Evolutionary conservation across 331 rosid species (phyloP).

Genomic region (Arachis monticola): DNA sequence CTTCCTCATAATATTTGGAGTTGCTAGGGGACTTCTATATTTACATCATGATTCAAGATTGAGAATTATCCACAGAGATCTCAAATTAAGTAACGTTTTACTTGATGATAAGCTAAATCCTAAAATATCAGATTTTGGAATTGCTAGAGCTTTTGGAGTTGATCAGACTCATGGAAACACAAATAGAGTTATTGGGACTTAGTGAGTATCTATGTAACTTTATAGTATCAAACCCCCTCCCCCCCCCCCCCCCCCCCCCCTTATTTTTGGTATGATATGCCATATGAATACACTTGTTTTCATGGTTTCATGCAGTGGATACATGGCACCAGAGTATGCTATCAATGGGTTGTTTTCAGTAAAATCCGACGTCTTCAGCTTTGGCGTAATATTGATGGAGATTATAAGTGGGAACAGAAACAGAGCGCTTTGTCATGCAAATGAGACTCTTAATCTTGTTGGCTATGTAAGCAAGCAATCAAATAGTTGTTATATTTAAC

Average conservation of each 20-base stretch:
- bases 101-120: not conserved
- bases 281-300: not conserved
- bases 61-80: conserved; percentile 8
- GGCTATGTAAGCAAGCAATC: not conserved
- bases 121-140: not conserved
- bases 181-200: not conserved
- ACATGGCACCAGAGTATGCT: conserved; percentile 30
- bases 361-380: conserved; percentile 31
- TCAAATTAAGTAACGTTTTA: not conserved
- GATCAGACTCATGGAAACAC: not conserved
- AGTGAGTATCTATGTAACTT: not conserved
- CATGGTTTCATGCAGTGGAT: not conserved
- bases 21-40: conserved; percentile 27
- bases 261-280: not conserved
- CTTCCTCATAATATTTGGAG: conserved; percentile 3
- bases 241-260: too few relatives aligned
- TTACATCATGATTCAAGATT: conserved; percentile 36
- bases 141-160: not conserved
- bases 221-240: not conserved
- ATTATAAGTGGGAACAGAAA: conserved; percentile 36
- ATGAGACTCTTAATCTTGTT: conserved; percentile 7
- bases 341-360: conserved; percentile 9
- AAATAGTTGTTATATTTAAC: not conserved
- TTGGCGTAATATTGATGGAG: conserved; percentile 6
- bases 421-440: conserved; percentile 21